These are phyloP conservation scores for Hypoxylon intermedium DNA, from an alignment of 495 filamentous ascomycete species.

Conservation along the genomic window DNA sequence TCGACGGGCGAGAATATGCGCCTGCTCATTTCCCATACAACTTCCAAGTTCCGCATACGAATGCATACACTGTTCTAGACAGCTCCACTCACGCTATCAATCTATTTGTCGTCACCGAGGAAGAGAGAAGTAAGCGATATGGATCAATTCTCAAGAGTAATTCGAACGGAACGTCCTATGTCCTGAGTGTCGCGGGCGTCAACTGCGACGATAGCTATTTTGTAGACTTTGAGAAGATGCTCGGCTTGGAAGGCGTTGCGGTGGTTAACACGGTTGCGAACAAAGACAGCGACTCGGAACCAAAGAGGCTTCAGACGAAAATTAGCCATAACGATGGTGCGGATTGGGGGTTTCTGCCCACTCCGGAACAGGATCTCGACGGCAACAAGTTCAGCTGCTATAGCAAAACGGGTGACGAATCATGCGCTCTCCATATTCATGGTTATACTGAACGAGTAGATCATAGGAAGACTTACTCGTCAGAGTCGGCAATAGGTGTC, in stretches of 20 bases:
- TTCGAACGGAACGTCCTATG: slow-evolving; percentile 95
- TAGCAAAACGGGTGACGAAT: slow-evolving; percentile 58
- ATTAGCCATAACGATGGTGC: slow-evolving; percentile 97
- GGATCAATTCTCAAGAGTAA: slow-evolving; percentile 97
- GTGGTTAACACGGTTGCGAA: slow-evolving; percentile 87
- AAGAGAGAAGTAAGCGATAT: slow-evolving; percentile 64
- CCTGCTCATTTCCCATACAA: slow-evolving; percentile 84
- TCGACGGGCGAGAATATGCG: slow-evolving; percentile 83
- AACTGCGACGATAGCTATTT: slow-evolving; percentile 77
- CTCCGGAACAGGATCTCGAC: slow-evolving; percentile 71
- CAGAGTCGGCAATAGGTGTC: slow-evolving; percentile 84
- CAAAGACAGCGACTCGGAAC: slow-evolving; percentile 62
- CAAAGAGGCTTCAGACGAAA: slow-evolving; percentile 83
- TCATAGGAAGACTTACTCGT: slow-evolving; percentile 81
- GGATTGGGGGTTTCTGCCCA: slow-evolving; percentile 76
- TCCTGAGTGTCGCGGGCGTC: slow-evolving; percentile 76
- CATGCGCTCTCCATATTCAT: slow-evolving; percentile 90
- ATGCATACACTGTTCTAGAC: slow-evolving; percentile 89
- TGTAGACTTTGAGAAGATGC: slow-evolving; percentile 96
- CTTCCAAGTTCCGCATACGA: slow-evolving; percentile 73
- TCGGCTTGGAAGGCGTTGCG: slow-evolving; percentile 86
- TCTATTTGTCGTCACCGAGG: slow-evolving; percentile 82
- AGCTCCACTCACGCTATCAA: slow-evolving; percentile 92
- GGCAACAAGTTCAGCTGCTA: slow-evolving; percentile 74
- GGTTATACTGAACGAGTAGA: slow-evolving; percentile 90